phyloP scores from a whole-genome alignment of 2,329 filamentous ascomycete genomes.

The Epichloe gansuensis region DNA sequence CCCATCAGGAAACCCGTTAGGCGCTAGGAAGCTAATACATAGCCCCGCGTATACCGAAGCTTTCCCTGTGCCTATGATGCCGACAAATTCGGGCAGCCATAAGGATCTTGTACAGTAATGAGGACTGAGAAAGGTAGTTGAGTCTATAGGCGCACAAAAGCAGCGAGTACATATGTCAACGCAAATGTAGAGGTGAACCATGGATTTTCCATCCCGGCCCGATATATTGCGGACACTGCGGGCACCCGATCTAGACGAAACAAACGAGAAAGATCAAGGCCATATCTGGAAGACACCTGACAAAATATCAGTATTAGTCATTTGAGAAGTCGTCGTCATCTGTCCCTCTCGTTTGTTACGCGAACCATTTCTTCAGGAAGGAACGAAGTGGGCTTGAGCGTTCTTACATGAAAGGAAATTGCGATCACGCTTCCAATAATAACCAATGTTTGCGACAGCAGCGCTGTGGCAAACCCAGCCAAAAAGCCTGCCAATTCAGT shows the following conservation, averaged over 20 bases:
- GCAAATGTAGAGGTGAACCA: slow-evolving; percentile 59
- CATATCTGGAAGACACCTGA: slow-evolving; percentile 29
- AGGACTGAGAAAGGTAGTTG: slow-evolving; percentile 16
- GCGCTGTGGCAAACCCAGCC: slow-evolving; percentile 50
- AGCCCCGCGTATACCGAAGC: no score
- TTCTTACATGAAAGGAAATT: slow-evolving; percentile 48
- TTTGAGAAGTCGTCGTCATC: not conserved
- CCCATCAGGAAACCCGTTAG: no score
- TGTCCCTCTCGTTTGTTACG: not conserved
- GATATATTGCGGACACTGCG: slow-evolving; percentile 28
- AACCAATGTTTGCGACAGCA: slow-evolving; percentile 59
- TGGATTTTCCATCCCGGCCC: slow-evolving; percentile 42
- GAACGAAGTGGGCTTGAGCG: not conserved
- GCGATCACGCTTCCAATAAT: slow-evolving; percentile 53
- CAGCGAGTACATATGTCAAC: slow-evolving; percentile 57
- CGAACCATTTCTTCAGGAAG: not conserved
- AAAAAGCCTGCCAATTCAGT: slow-evolving; percentile 37
- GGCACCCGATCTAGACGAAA: slow-evolving; percentile 22
- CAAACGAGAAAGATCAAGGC: slow-evolving; percentile 26
- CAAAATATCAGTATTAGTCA: not conserved
- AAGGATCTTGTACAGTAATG: not conserved
- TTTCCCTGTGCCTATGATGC: no score
- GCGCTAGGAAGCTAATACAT: no score
- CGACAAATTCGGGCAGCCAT: no score
- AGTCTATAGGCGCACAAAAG: slow-evolving; percentile 31